phyloP scores from a whole-genome alignment of 306 rosid species.

The Abrus precatorius region DNA sequence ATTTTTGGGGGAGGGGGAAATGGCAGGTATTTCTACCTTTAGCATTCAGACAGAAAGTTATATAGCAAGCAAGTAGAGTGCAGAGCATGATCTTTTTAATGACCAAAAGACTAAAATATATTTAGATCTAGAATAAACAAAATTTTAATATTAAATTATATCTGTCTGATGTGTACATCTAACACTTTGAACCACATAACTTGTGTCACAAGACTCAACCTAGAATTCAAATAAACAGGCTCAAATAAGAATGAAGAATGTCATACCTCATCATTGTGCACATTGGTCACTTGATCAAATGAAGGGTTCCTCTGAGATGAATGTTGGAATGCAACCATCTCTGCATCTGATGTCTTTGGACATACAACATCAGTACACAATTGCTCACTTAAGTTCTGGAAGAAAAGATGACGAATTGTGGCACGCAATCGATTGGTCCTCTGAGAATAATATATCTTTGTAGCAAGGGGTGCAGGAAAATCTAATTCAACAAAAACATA shows the following conservation, averaged over 20 bases:
- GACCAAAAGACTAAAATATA: background rate
- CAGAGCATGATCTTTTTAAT: slow-evolving; percentile 5
- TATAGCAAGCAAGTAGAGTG: slow-evolving; percentile 12
- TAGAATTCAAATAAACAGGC: slow-evolving; percentile 12
- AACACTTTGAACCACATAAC: background rate
- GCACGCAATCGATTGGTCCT: slow-evolving; percentile 79
- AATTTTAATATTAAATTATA: slow-evolving; percentile 5
- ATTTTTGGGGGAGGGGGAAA: background rate
- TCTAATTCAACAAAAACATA: slow-evolving; percentile 59
- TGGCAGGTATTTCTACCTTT: slow-evolving; percentile 7
- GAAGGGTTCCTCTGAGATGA: slow-evolving; percentile 55
- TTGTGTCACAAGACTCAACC: slow-evolving; percentile 7
- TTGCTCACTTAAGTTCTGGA: slow-evolving; percentile 64
- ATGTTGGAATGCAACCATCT: slow-evolving; percentile 47
- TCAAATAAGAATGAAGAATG: slow-evolving; percentile 32
- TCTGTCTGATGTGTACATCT: background rate
- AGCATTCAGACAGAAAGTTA: slow-evolving; percentile 31
- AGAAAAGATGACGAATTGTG: slow-evolving; percentile 70
- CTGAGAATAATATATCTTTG: slow-evolving; percentile 89
- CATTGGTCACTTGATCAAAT: slow-evolving; percentile 46
- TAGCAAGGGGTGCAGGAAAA: slow-evolving; percentile 87
- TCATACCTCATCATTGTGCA: slow-evolving; percentile 56
- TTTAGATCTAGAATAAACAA: background rate
- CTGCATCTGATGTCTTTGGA: slow-evolving; percentile 51
- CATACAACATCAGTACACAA: slow-evolving; percentile 52